Base-by-base conservation (phyloP, 1,284 basidiomycete species). In the Ganoderma sinense region DNA sequence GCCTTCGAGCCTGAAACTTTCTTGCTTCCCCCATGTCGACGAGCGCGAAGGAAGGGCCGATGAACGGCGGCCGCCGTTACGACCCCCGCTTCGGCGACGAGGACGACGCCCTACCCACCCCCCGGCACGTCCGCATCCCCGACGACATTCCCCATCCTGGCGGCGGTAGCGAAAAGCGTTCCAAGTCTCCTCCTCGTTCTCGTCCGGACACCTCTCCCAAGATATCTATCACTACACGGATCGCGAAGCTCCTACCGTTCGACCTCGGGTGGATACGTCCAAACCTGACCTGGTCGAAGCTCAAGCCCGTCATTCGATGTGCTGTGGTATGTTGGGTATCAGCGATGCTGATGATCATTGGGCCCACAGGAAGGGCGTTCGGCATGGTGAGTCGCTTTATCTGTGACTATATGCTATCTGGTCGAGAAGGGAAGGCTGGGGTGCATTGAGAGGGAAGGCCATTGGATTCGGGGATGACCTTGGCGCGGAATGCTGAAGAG, bases 301-400 rank as follows among this genome's bases (percentile, higher is more conserved):
- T 90, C 74, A 92, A 93, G 78, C 89, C 91, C 5, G 88, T 87
- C 16, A 80, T 94, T 39, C 87, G 94, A 61, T 87, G 88, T 72
- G 86, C 91, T 2, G 66, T 91, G 58, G 82, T 88, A 0, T 91
- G 86, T 29, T 94, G 92, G 91, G 77, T 92, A 5, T 83, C 87
- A 29, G 78, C 87, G 18, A 75, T 94, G 20, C 77, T 94, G 14
- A 88, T 94, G 75, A 78, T 93, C n/a, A 89, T 93, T 66, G 84
- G 86, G 0, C 75, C 75, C 0, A 82, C 88, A 2, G 82, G 89
- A 74, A 69, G 74, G 2, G 72, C 84, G n/a, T 79, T 94, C 77
- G 93, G 94, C 2, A 86, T 88, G 81, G 91, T 89, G 72, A 68
- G 82, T 75, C 11, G 3, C 31, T 14, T 18, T 26, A 26, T 23